Evolutionary conservation across 768 basidiomycete genomes (phyloP), one percentile per base, ranked within the genome.

Genomic region (Boletellus emodensis): DNA sequence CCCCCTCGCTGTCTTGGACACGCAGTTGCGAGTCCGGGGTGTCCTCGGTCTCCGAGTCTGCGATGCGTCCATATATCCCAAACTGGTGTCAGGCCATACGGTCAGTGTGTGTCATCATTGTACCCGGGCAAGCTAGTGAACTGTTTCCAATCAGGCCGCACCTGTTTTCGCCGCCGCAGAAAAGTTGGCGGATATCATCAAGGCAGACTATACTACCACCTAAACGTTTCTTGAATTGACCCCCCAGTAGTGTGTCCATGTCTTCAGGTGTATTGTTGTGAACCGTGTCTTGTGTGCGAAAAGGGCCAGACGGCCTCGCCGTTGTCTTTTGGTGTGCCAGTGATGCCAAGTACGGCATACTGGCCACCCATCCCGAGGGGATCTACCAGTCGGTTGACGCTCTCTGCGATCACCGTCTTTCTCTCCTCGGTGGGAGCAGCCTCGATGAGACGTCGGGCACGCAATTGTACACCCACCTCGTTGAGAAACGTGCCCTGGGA

Each of bases 281-380:
- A 12, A 36, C 14, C 7, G 11, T 28, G 37, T 11, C 5, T 34
- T 11, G 2, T 43, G 9, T 32, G 49, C 44, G 66, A 56, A 45
- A 71, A 71, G 12, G 71, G 72, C 71, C 69, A 72, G 34, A 61
- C 59, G 0, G 46, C 40, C 36, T 54, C 51, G 1, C 46, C 49
- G 28, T 52, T 58, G 10, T 44, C 49, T 32, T 52, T 59, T 8
- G 45, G 53, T n/a, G 40, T 44, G 2, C 50, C 50, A 1, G 55
- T 62, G 3, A 86, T 54, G 2, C 84, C 93, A 65, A 97, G 70
- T 15, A 97, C 77, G 66, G 84, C 77, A 62, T 97, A 98, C 71
- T 95, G 81, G 35, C 66, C 74, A 0, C 96, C 95, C 95, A 98
- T 98, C 17, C 91, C 83, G 11, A 72, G 71, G 1, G 74, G 75